These are phyloP conservation scores for Iris macrosiphon DNA, from an alignment of 106 monocot species.

Conservation along the genomic window DNA sequence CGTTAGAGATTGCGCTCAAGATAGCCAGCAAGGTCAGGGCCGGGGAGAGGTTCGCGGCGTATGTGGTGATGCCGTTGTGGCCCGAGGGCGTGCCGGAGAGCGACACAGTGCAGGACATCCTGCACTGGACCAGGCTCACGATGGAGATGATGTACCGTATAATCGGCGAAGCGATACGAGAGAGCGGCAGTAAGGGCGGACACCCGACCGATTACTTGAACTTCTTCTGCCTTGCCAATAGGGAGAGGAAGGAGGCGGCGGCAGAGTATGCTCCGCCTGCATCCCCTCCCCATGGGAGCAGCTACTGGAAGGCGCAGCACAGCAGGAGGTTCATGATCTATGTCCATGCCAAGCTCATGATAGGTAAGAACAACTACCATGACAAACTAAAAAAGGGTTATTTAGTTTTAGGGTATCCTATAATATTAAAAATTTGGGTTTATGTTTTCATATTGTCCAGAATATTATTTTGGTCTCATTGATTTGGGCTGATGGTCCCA, in stretches of 20 bases:
- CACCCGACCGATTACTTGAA: slow-evolving; percentile 54
- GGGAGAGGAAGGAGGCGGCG: slow-evolving; percentile 21
- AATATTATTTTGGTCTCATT: too few species aligned
- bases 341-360: slow-evolving; percentile 65
- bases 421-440: too few species aligned
- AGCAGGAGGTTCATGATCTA: slow-evolving; percentile 67
- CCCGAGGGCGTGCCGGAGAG: slow-evolving; percentile 53
- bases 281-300: slow-evolving; percentile 7
- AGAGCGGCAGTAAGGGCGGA: background rate
- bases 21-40: slow-evolving; percentile 36
- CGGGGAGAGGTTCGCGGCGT: slow-evolving; percentile 38
- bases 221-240: slow-evolving; percentile 64
- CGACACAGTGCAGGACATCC: slow-evolving; percentile 40
- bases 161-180: slow-evolving; percentile 29
- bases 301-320: slow-evolving; percentile 35
- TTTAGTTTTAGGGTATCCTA: too few species aligned
- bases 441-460: too few species aligned
- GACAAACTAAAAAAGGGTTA: too few species aligned
- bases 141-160: slow-evolving; percentile 52
- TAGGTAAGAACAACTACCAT: slow-evolving; percentile 48
- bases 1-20: slow-evolving; percentile 48
- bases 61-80: slow-evolving; percentile 64
- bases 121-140: slow-evolving; percentile 57
- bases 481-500: too few species aligned
- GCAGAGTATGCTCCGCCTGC: slow-evolving; percentile 27